A percentile compares a stretch with the other conserved stretches of the same genome.
These are phyloP conservation scores for Beauveria pseudobassiana DNA, from an alignment of 2,329 filamentous ascomycete genomes.

Conservation along the genomic window DNA sequence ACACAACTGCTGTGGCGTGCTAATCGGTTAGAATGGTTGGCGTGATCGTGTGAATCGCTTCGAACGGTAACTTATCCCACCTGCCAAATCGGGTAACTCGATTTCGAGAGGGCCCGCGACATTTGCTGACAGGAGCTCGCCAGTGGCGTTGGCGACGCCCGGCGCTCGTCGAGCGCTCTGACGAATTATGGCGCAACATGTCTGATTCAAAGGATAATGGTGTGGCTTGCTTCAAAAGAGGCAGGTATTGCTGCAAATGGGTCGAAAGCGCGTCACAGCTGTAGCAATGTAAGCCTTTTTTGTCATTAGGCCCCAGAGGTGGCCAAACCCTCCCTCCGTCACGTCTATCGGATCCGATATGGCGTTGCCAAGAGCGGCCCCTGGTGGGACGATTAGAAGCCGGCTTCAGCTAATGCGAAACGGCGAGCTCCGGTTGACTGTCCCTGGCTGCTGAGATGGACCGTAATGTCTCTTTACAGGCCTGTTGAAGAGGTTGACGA, in stretches of 20 bases:
- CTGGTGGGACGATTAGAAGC: background rate
- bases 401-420: background rate
- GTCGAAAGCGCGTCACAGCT: background rate
- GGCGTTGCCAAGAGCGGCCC: background rate
- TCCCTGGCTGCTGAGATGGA: background rate
- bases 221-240: background rate
- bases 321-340: background rate
- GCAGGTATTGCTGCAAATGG: background rate
- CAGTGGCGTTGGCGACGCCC: background rate
- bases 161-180: background rate
- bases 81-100: constrained; percentile 3
- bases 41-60: background rate
- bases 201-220: background rate
- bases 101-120: background rate
- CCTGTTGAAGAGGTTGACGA: too few species aligned
- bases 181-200: background rate
- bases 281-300: background rate
- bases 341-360: background rate
- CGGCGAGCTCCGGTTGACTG: background rate
- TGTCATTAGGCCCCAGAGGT: background rate
- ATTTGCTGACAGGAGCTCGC: constrained; percentile 1
- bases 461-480: too few species aligned
- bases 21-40: background rate
- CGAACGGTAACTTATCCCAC: background rate
- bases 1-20: background rate